These are phyloP conservation scores for Pezizomycotina sp. DNA, from an alignment of 2,329 filamentous ascomycete genomes.

Conservation along the genomic window DNA sequence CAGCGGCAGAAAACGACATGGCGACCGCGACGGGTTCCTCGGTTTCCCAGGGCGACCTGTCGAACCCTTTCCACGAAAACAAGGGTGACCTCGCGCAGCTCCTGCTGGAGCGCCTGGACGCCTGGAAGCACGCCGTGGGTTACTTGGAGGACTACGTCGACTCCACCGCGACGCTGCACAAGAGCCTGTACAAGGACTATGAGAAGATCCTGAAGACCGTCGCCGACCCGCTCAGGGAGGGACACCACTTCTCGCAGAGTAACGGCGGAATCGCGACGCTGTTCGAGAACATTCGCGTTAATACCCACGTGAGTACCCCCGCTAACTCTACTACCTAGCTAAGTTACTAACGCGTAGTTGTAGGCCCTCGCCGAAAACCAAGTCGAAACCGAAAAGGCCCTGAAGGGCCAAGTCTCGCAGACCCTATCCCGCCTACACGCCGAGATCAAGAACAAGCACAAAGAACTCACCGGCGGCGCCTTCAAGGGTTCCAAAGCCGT, in stretches of 20 bases:
- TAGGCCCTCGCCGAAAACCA: slow-evolving; percentile 76
- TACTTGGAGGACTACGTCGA: slow-evolving; percentile 83
- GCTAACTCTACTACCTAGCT: neutral
- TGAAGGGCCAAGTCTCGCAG: slow-evolving; percentile 73
- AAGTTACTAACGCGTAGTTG: neutral
- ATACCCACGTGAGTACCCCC: slow-evolving; percentile 54
- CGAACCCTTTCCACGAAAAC: slow-evolving; percentile 22
- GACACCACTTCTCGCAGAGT: slow-evolving; percentile 72
- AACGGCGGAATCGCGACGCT: slow-evolving; percentile 75
- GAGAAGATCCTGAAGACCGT: slow-evolving; percentile 91
- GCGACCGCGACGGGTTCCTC: slow-evolving; percentile 8
- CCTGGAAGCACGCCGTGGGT: slow-evolving; percentile 87
- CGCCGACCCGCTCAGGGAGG: slow-evolving; percentile 68
- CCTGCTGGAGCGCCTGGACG: slow-evolving; percentile 71
- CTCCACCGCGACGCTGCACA: slow-evolving; percentile 72
- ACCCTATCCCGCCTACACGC: slow-evolving; percentile 80
- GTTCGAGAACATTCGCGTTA: slow-evolving; percentile 85
- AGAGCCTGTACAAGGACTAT: slow-evolving; percentile 77
- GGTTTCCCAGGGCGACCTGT: slow-evolving; percentile 8
- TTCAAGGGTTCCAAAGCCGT: slow-evolving; percentile 78
- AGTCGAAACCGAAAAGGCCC: slow-evolving; percentile 73
- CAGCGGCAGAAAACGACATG: too few species aligned
- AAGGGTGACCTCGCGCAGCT: slow-evolving; percentile 41
- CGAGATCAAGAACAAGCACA: slow-evolving; percentile 92
- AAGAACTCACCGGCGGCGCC: slow-evolving; percentile 69